Percentiles rank a stretch among this genome's conserved stretches.
Conservation (phyloP, 2,329 filamentous ascomycete genomes). For the Ophiosphaerella herpotricha region DNA sequence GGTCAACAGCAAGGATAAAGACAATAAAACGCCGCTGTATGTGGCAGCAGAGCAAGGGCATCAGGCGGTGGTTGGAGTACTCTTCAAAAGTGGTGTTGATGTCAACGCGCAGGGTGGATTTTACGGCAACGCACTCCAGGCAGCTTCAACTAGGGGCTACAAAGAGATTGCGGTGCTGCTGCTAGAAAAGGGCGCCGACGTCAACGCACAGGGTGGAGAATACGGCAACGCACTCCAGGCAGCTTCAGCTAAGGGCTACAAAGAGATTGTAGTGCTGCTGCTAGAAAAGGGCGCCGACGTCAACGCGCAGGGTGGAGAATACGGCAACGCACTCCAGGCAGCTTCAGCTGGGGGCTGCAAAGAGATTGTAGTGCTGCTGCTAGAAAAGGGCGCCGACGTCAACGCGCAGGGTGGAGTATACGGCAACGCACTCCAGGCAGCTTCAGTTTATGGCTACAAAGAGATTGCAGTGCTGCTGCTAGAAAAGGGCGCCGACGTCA, state of each 20-base stretch:
- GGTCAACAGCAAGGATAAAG: conserved; percentile 6
- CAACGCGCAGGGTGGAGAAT: not conserved
- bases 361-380: conserved; percentile 8
- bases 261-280: no score
- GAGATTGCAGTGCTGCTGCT: not conserved
- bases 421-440: conserved; percentile 21
- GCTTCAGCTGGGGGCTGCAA: conserved; percentile 4
- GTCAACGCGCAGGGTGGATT: not conserved
- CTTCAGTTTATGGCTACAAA: conserved; percentile 11
- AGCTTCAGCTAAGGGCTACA: no score
- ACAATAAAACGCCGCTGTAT: conserved; percentile 4
- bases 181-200: not conserved
- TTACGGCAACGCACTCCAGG: not conserved
- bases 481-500: not conserved
- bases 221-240: no score
- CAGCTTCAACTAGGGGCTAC: not conserved
- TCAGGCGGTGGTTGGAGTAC: not conserved
- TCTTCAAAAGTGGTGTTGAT: conserved; percentile 2
- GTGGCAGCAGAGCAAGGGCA: conserved; percentile 5
- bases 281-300: no score
- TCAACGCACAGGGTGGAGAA: not conserved
- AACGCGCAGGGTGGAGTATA: not conserved
- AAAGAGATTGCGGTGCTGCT: not conserved
- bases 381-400: conserved; percentile 4
- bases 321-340: conserved; percentile 5